phyloP scores from a whole-genome alignment of 352 stramenopile genomes.

The Globisporangium nunn region DNA sequence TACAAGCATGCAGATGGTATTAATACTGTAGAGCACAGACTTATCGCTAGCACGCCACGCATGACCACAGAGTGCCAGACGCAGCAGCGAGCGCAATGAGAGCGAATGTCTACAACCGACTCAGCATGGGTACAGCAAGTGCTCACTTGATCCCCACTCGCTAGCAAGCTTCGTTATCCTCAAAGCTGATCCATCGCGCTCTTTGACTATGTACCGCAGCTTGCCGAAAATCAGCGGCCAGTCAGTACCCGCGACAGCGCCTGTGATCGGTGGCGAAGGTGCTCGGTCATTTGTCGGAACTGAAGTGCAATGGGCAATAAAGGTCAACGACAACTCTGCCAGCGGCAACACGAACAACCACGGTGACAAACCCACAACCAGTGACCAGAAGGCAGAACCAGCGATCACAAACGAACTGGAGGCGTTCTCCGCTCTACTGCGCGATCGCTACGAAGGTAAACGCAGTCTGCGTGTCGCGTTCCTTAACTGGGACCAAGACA shows the following conservation, averaged over 20 bases:
- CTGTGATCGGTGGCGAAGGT: not conserved
- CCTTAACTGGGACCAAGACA: constrained; percentile 51
- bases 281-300: not conserved
- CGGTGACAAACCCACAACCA: not conserved
- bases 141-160: not conserved
- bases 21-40: not conserved
- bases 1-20: constrained; percentile 4
- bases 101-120: not conserved
- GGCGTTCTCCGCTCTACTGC: constrained; percentile 34
- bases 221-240: not conserved
- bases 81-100: constrained; percentile 7
- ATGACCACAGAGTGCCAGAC: constrained; percentile 21
- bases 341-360: not conserved
- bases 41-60: not conserved
- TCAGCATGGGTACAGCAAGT: constrained; percentile 1
- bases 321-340: constrained; percentile 6
- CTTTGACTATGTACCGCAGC: not conserved
- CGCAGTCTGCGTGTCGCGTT: constrained; percentile 45
- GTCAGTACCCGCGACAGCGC: not conserved
- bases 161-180: not conserved
- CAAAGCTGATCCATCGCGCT: not conserved
- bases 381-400: not conserved
- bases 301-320: constrained; percentile 38
- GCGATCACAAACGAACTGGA: constrained; percentile 10
- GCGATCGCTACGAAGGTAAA: constrained; percentile 54